phyloP scores from a whole-genome alignment of 208 protist species.

The Pavlovales sp. region DNA sequence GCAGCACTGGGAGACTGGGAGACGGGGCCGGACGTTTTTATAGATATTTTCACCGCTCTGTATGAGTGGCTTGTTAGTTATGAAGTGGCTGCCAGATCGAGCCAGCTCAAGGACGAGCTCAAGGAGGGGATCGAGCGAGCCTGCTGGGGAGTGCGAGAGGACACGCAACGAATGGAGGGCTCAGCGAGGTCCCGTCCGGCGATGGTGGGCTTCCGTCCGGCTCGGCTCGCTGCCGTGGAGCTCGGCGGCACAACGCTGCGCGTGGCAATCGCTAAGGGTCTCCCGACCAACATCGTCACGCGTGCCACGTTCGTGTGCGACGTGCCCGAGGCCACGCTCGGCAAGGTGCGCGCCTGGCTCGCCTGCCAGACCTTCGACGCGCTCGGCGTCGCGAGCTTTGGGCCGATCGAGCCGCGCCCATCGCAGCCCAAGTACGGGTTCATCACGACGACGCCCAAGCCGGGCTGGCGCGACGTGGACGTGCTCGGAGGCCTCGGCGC shows the following conservation, averaged over 20 bases:
- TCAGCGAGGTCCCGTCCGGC: too few species aligned
- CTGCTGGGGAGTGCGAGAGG: too few species aligned
- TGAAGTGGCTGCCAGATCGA: too few species aligned
- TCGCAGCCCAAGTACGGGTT: constrained; percentile 58
- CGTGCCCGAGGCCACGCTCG: constrained; percentile 43
- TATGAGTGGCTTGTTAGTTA: too few species aligned
- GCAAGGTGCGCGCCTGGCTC: constrained; percentile 33
- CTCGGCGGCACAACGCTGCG: constrained; percentile 37
- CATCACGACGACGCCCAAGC: constrained; percentile 70
- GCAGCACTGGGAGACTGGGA: too few species aligned
- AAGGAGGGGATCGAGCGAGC: too few species aligned
- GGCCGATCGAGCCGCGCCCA: constrained; percentile 59
- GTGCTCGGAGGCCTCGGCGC: constrained; percentile 50
- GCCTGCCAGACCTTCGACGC: constrained; percentile 37
- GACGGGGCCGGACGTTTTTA: too few species aligned
- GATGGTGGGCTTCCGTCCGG: too few species aligned
- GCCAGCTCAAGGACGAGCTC: too few species aligned
- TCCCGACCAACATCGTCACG: constrained; percentile 40
- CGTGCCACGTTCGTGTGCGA: constrained; percentile 8
- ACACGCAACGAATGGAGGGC: too few species aligned
- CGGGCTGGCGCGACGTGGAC: constrained; percentile 57
- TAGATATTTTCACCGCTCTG: too few species aligned
- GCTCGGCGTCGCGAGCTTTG: constrained; percentile 65
- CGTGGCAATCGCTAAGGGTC: constrained; percentile 33
- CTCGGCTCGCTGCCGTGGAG: constrained; percentile 34